Percentiles rank a stretch among this genome's conserved stretches.
These are phyloP conservation scores for Escallonia rubra DNA, from an alignment of 129 eudicot species.

Conservation along the genomic window DNA sequence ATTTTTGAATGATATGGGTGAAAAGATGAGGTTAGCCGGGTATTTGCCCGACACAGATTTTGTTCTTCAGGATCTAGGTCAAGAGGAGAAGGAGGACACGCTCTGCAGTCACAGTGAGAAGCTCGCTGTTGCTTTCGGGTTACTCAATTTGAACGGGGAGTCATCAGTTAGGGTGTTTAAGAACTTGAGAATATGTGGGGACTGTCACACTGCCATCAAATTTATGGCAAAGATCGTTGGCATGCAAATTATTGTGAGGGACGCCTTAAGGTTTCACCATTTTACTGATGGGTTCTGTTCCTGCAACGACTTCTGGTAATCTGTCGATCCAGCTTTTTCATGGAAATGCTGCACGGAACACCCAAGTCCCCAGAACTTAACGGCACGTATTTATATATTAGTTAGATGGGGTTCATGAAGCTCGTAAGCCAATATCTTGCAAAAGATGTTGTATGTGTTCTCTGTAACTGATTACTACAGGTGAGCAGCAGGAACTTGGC, in stretches of 20 bases:
- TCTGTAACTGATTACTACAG: no score
- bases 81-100: slow-evolving; percentile 70
- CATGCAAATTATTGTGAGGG: slow-evolving; percentile 69
- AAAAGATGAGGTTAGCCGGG: slow-evolving; percentile 73
- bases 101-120: slow-evolving; percentile 90
- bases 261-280: slow-evolving; percentile 89
- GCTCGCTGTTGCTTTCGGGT: slow-evolving; percentile 85
- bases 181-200: slow-evolving; percentile 88
- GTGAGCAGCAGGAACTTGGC: no score
- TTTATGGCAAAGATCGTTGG: slow-evolving; percentile 67
- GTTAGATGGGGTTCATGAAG: not conserved
- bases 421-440: not conserved
- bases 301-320: slow-evolving; percentile 84
- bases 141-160: slow-evolving; percentile 64
- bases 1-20: slow-evolving; percentile 43
- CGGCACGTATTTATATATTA: not conserved
- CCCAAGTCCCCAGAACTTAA: not conserved
- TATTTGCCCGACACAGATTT: slow-evolving; percentile 65
- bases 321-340: not conserved
- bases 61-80: slow-evolving; percentile 84
- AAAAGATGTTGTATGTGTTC: not conserved
- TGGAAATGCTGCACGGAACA: not conserved
- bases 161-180: slow-evolving; percentile 69
- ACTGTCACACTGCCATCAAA: slow-evolving; percentile 78
- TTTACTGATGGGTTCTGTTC: slow-evolving; percentile 73